Percentiles rank a stretch among this genome's conserved stretches.
Conservation (phyloP, 169 alveolate genomes). For the Cryptosporidium ryanae region DNA sequence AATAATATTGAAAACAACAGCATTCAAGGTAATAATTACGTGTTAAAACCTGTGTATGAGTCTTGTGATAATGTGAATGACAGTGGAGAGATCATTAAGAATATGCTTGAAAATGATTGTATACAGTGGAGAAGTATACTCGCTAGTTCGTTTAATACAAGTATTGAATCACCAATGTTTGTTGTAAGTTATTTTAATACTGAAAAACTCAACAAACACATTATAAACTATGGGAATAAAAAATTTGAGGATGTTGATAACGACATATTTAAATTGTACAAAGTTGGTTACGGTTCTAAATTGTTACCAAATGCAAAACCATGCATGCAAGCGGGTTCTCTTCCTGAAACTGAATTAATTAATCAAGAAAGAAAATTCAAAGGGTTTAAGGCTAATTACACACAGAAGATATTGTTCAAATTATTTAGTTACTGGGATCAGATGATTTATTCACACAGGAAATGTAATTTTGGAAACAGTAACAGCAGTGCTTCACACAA, state of each 20-base stretch:
- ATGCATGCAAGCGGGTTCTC: background rate
- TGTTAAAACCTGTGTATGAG: slow-evolving; percentile 33
- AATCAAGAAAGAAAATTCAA: slow-evolving; percentile 49
- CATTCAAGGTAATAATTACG: slow-evolving; percentile 11
- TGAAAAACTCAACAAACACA: background rate
- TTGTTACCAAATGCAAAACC: slow-evolving; percentile 31
- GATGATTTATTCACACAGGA: background rate
- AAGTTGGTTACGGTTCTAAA: slow-evolving; percentile 54
- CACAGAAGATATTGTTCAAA: slow-evolving; percentile 28
- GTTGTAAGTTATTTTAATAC: slow-evolving; percentile 16
- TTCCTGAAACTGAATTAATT: slow-evolving; percentile 18
- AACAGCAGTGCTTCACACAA: too few species aligned
- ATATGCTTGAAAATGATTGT: slow-evolving; percentile 15
- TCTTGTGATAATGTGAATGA: slow-evolving; percentile 8
- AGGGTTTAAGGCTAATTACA: slow-evolving; percentile 47
- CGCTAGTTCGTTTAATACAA: slow-evolving; percentile 28
- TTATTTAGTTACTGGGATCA: slow-evolving; percentile 25
- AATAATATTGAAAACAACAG: background rate
- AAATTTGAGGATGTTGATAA: background rate
- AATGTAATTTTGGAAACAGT: too few species aligned
- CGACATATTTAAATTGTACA: slow-evolving; percentile 2
- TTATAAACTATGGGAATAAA: slow-evolving; percentile 1
- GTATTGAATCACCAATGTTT: slow-evolving; percentile 2
- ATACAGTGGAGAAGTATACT: slow-evolving; percentile 40
- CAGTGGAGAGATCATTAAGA: slow-evolving; percentile 11